Evolutionary conservation across 169 alveolate species (phyloP).

Genomic region (Plasmodium billcollinsi): DNA sequence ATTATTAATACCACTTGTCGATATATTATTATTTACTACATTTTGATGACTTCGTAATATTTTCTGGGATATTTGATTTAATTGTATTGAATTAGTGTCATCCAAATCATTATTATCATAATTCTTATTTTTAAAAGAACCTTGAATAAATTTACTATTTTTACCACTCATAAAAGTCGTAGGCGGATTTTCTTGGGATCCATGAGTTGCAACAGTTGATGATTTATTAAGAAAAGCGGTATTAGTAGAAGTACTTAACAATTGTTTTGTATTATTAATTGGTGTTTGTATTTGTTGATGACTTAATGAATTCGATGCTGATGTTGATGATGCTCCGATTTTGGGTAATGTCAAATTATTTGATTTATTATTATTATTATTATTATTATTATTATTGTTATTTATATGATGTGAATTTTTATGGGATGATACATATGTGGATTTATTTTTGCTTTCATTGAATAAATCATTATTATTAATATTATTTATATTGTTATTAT

Average conservation of each 20-base stretch:
- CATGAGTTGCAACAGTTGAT: constrained; percentile 1
- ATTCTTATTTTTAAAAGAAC: constrained; percentile 42
- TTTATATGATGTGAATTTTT: constrained; percentile 25
- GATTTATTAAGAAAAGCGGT: constrained; percentile 27
- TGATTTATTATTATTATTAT: constrained; percentile 30
- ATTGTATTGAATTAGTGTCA: constrained; percentile 44
- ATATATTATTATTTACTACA: constrained; percentile 13
- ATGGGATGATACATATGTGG: constrained; percentile 11
- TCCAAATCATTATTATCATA: constrained; percentile 51
- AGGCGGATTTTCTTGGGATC: constrained; percentile 21
- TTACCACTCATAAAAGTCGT: constrained; percentile 16
- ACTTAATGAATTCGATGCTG: constrained; percentile 10
- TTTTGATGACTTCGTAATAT: constrained; percentile 41
- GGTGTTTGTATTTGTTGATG: constrained; percentile 22
- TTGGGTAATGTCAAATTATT: constrained; percentile 44
- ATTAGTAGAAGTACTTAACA: constrained; percentile 27
- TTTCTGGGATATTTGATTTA: constrained; percentile 63
- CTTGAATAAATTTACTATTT: constrained; percentile 35
- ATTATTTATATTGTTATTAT: not conserved
- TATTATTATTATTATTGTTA: constrained; percentile 23
- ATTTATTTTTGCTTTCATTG: constrained; percentile 37
- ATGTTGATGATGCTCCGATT: constrained; percentile 17
- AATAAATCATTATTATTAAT: constrained; percentile 3
- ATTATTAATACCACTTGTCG: constrained; percentile 3
- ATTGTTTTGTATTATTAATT: constrained; percentile 14